Evolutionary conservation across 2,329 filamentous ascomycete genomes (phyloP), one percentile per base, ranked within the genome.

Genomic region (Diaporthe sp.): DNA sequence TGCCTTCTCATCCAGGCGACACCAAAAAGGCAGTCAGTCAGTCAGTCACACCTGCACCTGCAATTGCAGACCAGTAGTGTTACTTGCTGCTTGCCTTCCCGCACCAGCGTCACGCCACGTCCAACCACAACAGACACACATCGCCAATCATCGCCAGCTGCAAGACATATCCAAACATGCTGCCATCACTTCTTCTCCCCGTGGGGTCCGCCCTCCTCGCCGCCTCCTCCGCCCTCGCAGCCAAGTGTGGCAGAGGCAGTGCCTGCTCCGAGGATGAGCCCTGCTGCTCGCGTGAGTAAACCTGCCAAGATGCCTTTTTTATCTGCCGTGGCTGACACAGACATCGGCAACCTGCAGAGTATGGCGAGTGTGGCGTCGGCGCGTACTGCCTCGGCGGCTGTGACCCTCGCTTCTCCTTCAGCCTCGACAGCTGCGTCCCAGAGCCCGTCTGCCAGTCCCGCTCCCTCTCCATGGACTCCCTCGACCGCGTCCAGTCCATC

Each of bases 321-420:
- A n/a, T n/a, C n/a, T n/a, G 5, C 44, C 44, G 9, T 13, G 6
- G 37, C 74, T 78, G 58, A 78, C 76, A 42, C 65, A 22, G 13
- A n/a, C 13, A 6, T 76, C 56, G 71, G 17, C 61, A 59, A 70
- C 72, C 55, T 78, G 68, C 80, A 97, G 95, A 97, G 84, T 98
- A 98, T 84, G 94, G 94, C 79, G 89, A 96, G 84, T 98, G 97
- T 81, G 97, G 96, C 86, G 92, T 95, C 72, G 97, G 97, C 80
- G 97, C 96, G 72, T 98, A 94, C 89, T 99, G 97, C 81, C 91
- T 99, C 27, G 97, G 97, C 79, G 97, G 97, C 77, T 99, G 97
- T 86, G 96, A 98, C 82, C 94, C 95, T 42, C 90, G 92, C 81
- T 93, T 92, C 85, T 98, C 96, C 63, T 94, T 92, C 86, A 90